Base-by-base conservation (phyloP, 78 protist species). In the Dictyostelium brefeldianum region DNA sequence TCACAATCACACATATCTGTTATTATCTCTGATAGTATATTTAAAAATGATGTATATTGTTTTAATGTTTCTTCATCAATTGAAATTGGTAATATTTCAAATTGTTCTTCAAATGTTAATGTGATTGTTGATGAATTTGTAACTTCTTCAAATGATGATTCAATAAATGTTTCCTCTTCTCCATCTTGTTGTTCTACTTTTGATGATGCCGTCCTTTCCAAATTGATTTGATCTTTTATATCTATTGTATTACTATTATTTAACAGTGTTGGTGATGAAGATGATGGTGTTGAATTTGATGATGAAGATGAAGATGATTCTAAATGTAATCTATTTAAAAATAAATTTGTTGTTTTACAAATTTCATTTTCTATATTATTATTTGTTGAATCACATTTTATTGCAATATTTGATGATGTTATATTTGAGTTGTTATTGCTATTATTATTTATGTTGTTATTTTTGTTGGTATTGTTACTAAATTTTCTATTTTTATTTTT, bases 11-110 rank as follows among this genome's bases (percentile, higher is more conserved):
- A 48, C 53, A 48, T 74, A 47, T 69, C 46, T 20, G 36, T 22
- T 29, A 82, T 82, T 17, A 70, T 31, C 6, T 53, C 81, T 1
- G 92, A 74, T n/a, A 65, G 41, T 20, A 75, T 62, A 18, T 17
- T 29, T 53, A 84, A 57, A 54, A 84, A 74, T 3, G 78, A 27
- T 6, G 31, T 20, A 59, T 84, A 75, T 27, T 51, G n/a, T 8
- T 74, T 74, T n/a, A 84, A 10, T 5, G 82, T 50, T 31, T 84
- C 82, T n/a, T 84, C 92, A 43, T 77, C 80, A 17, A 84, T 84
- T 10, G 78, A 78, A 36, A 83, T 62, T 83, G 90, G 90, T 51
- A 53, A 50, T 6, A 83, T 73, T 12, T 83, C 90, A 11, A 67
- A 50, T 51, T 83, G 70, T 18, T 64, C 69, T 14, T 48, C 89